Evolutionary conservation across 371 early-diverging fungal species (phyloP), one percentile per base, ranked within the genome.

Genomic region (Mucor sp.): DNA sequence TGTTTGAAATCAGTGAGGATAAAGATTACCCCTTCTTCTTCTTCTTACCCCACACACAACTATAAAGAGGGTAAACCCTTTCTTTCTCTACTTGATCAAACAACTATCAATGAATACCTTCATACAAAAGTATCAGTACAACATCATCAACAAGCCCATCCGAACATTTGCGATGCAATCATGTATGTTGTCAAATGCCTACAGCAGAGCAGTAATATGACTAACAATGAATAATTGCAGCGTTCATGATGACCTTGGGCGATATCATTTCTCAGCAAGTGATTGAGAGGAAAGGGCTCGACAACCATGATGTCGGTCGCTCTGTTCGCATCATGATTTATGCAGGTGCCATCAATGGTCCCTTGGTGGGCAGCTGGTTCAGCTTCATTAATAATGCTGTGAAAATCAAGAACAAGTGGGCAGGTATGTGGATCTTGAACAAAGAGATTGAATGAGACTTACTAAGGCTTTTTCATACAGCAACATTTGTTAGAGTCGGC

Each of bases 401-500:
- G 11, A 74, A 63, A 17, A 69, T 77, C 17, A 60, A 69, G 39
- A 65, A 71, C 44, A 62, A 55, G 2, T 68, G 61, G 69, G 62
- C 60, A 61, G 68, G 72, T 68, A 60, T 60, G 48, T 35, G 6
- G 11, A n/a, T 15, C 27, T 14, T 44, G n/a, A 1, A 57, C 4
- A 15, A 32, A 33, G 15, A 19, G 35, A 48, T 17, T 7, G 5
- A 33, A 35, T 15, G 15, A 14, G 25, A 9, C 15, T 25, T 59
- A n/a, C n/a, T n/a, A n/a, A n/a, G n/a, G 21, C 21, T 28, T 58
- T 33, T 14, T 12, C 35, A 23, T 27, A 32, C 50, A 70, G 74
- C 74, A 9, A 74, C 72, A 2, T 17, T 65, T 4, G 66, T 69
- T 19, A 80, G 91, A n/a, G 81, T 91, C 27, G 69, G 80, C 3